A percentile compares a stretch with the other conserved stretches of the same genome.
Evolutionary conservation across 306 rosid species (phyloP).

Genomic region (Prunus kanzakura): DNA sequence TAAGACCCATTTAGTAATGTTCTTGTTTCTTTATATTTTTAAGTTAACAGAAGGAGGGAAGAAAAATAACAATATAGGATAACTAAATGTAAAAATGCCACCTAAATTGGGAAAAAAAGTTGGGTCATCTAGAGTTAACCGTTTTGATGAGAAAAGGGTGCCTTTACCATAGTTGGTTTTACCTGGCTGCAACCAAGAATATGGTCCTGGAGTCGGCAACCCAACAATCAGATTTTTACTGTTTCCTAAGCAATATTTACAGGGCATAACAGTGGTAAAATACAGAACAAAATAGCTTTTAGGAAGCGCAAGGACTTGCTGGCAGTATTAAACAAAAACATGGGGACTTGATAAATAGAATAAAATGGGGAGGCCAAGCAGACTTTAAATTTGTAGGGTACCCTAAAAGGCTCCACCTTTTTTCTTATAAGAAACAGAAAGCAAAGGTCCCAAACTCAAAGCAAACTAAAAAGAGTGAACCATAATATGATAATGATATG

Average conservation of each 20-base stretch:
- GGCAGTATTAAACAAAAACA: slow-evolving; percentile 28
- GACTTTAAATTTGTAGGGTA: slow-evolving; percentile 7
- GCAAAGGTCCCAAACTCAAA: slow-evolving; percentile 15
- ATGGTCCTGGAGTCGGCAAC: slow-evolving; percentile 20
- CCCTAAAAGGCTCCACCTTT: slow-evolving; percentile 3
- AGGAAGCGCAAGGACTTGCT: slow-evolving; percentile 32
- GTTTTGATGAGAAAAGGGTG: too few relatives aligned
- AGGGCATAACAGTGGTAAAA: slow-evolving; percentile 6
- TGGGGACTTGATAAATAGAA: slow-evolving; percentile 14
- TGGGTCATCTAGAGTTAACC: too few relatives aligned
- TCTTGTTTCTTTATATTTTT: too few relatives aligned
- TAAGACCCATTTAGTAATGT: neutral
- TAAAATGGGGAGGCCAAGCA: neutral
- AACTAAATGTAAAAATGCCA: too few relatives aligned
- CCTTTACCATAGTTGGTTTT: neutral
- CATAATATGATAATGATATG: neutral
- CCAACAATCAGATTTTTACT: neutral
- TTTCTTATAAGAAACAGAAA: slow-evolving; percentile 6
- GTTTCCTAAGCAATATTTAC: slow-evolving; percentile 16
- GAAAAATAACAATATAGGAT: too few relatives aligned
- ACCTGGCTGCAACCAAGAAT: slow-evolving; percentile 16
- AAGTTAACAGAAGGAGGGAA: too few relatives aligned
- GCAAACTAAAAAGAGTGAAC: slow-evolving; percentile 20
- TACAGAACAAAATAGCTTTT: slow-evolving; percentile 5
- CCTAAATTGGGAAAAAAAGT: too few relatives aligned